Evolutionary conservation across 1,284 basidiomycete species (phyloP), one percentile per base, ranked within the genome.

Genomic region (Pseudozyma sp.): DNA sequence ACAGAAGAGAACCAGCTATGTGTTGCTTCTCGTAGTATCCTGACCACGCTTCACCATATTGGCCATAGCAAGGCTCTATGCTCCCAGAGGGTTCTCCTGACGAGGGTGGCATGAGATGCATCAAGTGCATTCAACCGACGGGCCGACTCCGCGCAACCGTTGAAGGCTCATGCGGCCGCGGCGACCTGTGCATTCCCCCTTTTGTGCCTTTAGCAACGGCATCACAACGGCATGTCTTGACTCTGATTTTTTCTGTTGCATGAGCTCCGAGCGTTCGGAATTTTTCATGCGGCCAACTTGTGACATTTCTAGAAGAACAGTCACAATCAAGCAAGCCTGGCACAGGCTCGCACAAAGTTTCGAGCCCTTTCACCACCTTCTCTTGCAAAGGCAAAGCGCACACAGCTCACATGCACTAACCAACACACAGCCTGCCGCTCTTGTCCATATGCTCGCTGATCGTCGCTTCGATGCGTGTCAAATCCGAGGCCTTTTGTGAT

Each of bases 231-330:
- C 16, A 16, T 16, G 11, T 5, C 19, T 4, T 13, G 19, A 34
- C 25, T 36, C 40, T 47, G 38, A 50, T 43, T 53, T 40, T 43
- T 4, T 36, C 14, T 25, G 35, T 43, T 35, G 50, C 58, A 16
- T 19, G 13, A 52, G 50, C 18, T 52, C 40, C 56, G 39, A 49
- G 47, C 38, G 34, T 45, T 43, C 14, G 12, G 35, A 35, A 45
- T n/a, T 35, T 59, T 60, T 60, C 35, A 60, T 60, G 59, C 59
- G 21, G 59, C 51, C 36, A 48, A 60, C 18, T 31, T 47, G 59
- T 60, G 51, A 60, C 51, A 45, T 42, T 42, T 18, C 7, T 9
- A 43, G 25, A 44, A 54, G 42, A 45, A 35, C 16, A 45, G 31
- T 25, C 47, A 49, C 21, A 49, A 45, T n/a, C 10, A 21, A 10